phyloP scores from a whole-genome alignment of 257 asterid species.

The Jaltomata sinuosa region DNA sequence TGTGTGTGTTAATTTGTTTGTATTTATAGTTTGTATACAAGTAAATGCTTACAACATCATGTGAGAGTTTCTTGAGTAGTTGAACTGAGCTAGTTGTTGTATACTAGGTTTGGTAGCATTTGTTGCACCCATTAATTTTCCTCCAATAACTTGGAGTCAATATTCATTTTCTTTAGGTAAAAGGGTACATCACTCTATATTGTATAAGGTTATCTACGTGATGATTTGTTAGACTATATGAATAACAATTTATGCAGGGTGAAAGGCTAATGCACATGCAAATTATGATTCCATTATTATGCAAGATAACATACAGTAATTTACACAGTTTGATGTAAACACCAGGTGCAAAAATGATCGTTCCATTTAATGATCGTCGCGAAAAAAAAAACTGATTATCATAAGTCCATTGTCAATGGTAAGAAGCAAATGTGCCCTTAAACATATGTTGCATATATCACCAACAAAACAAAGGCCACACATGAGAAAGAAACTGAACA shows the following conservation, averaged over 20 bases:
- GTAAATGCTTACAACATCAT: background rate
- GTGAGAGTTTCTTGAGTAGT: constrained; percentile 9
- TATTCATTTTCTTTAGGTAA: background rate
- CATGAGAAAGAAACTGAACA: constrained; percentile 1
- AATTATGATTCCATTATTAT: background rate
- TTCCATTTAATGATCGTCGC: background rate
- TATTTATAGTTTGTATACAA: background rate
- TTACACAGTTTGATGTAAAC: too few species aligned
- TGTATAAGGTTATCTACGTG: background rate
- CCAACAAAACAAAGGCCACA: background rate
- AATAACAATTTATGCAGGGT: background rate
- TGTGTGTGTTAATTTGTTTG: background rate
- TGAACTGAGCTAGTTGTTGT: constrained; percentile 5
- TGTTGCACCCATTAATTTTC: constrained; percentile 18
- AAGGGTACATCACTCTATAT: background rate
- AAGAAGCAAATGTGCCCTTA: background rate
- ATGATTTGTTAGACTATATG: background rate
- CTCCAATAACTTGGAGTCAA: background rate
- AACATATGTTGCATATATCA: background rate
- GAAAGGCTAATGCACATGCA: background rate
- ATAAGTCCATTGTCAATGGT: background rate
- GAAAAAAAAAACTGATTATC: background rate
- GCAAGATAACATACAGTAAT: background rate
- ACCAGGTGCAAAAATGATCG: background rate
- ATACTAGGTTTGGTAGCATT: constrained; percentile 21